A percentile compares a stretch with the other conserved stretches of the same genome.
Conservation (phyloP, 140 eudicot genomes). For the Erigeron philadelphicus region DNA sequence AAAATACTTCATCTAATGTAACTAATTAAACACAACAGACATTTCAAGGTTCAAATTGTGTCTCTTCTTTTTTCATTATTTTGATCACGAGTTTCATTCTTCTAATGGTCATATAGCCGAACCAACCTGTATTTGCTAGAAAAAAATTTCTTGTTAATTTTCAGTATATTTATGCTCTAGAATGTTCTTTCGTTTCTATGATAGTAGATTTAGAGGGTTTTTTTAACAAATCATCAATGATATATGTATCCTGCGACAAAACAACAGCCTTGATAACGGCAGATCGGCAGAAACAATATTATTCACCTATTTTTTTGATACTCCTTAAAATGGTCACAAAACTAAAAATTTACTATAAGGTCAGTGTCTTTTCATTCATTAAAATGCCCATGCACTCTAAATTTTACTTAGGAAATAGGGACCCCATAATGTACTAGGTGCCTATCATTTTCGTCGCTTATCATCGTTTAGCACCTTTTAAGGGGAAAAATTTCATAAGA, state of each 20-base stretch:
- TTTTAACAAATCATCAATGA: neutral
- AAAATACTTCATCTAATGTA: neutral
- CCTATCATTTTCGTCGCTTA: neutral
- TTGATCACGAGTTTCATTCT: neutral
- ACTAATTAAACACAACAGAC: neutral
- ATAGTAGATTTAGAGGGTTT: neutral
- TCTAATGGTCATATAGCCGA: neutral
- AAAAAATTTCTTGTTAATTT: neutral
- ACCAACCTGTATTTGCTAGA: neutral
- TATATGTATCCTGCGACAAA: neutral
- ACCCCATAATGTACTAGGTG: neutral
- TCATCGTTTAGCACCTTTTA: neutral
- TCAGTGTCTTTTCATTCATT: neutral
- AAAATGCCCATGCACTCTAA: slow-evolving; percentile 3
- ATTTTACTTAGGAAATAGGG: neutral
- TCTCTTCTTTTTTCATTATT: neutral
- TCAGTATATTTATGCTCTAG: slow-evolving; percentile 1
- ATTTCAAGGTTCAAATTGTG: neutral
- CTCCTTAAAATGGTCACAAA: neutral
- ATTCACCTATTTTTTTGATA: neutral
- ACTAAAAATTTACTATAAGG: neutral
- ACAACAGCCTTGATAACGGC: neutral
- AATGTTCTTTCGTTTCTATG: slow-evolving; percentile 4
- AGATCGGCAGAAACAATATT: neutral
- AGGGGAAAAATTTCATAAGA: neutral